Conservation (phyloP, 495 filamentous ascomycete genomes). For the Neurospora cerealis region DNA sequence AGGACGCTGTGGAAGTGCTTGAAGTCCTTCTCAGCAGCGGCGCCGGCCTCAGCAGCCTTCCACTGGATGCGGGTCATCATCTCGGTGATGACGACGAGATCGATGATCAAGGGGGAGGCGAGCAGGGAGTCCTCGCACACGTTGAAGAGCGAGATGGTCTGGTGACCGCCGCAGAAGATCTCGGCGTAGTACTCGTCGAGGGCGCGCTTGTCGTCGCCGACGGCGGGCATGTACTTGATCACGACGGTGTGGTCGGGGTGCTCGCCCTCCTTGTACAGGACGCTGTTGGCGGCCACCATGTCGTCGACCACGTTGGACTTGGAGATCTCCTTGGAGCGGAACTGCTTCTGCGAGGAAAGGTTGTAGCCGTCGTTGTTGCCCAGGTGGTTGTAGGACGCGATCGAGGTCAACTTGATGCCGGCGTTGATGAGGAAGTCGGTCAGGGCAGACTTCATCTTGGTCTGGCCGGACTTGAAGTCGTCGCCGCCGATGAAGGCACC, state of each 20-base stretch:
- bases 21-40: constrained; percentile 57
- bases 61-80: constrained; percentile 97
- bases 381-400: constrained; percentile 98
- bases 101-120: constrained; percentile 96
- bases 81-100: constrained; percentile 84
- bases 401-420: constrained; percentile 97
- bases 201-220: constrained; percentile 98
- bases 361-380: constrained; percentile 99
- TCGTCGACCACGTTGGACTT: constrained; percentile 99
- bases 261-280: constrained; percentile 81
- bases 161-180: constrained; percentile 98
- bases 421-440: constrained; percentile 98
- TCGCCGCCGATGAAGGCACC: constrained; percentile 91
- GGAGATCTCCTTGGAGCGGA: constrained; percentile 98
- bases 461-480: constrained; percentile 99
- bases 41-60: constrained; percentile 50
- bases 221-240: constrained; percentile 98
- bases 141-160: constrained; percentile 96
- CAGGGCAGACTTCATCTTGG: constrained; percentile 99
- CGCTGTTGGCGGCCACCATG: constrained; percentile 92
- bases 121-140: constrained; percentile 97
- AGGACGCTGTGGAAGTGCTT: constrained; percentile 95
- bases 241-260: constrained; percentile 85
- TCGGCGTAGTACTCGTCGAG: constrained; percentile 98
- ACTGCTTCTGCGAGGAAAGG: constrained; percentile 91